phyloP scores from a whole-genome alignment of 495 filamentous ascomycete species.

The Aspergillus diversus region DNA sequence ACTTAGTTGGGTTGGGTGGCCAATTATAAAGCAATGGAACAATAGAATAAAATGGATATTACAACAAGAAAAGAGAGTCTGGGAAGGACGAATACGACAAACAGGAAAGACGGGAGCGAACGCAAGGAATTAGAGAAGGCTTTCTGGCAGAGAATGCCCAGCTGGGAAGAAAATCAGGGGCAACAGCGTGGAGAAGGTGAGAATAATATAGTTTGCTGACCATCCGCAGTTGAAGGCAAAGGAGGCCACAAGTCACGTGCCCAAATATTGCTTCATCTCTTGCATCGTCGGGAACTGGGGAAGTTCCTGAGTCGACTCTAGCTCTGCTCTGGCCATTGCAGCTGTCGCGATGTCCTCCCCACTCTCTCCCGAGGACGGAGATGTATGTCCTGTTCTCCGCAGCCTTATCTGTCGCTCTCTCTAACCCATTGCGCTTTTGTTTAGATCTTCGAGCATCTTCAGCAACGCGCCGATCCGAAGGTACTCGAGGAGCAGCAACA shows the following conservation, averaged over 20 bases:
- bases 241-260: conserved; percentile 32
- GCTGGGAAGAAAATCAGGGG: too few species aligned
- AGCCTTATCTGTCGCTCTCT: conserved; percentile 6
- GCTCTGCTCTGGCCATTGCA: conserved; percentile 38
- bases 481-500: conserved; percentile 63
- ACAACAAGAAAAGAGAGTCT: background rate
- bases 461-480: conserved; percentile 62
- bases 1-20: background rate
- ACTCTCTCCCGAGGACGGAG: conserved; percentile 47
- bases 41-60: background rate
- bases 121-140: background rate
- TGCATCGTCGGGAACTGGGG: conserved; percentile 11
- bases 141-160: background rate
- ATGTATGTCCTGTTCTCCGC: conserved; percentile 30
- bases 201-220: conserved; percentile 1
- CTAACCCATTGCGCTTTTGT: conserved; percentile 15
- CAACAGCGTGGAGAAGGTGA: background rate
- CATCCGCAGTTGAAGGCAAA: conserved; percentile 3
- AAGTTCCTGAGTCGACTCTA: conserved; percentile 19
- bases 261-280: conserved; percentile 23
- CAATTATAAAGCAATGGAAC: background rate
- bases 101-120: background rate
- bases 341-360: conserved; percentile 49
- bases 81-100: background rate
- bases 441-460: conserved; percentile 70